A percentile compares a stretch with the other conserved stretches of the same genome.
These are phyloP conservation scores for Striga asiatica DNA, from an alignment of 257 asterid species.

Conservation along the genomic window DNA sequence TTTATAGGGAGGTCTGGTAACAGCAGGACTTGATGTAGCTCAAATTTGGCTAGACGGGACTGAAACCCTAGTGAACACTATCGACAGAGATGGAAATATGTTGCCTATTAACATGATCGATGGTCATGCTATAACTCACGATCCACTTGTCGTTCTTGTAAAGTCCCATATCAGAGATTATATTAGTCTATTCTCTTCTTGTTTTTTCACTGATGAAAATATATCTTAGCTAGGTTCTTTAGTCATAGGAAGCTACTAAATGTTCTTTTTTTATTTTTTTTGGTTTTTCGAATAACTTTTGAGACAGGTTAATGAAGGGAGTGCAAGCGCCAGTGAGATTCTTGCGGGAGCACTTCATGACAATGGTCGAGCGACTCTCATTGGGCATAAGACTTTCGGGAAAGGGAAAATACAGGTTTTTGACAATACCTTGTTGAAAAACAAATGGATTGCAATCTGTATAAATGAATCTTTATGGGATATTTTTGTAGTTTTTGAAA, in stretches of 20 bases:
- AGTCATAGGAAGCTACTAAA: not conserved
- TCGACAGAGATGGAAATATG: constrained; percentile 73
- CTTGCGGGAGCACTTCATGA: constrained; percentile 94
- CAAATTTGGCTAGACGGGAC: constrained; percentile 90
- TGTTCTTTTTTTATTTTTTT: not conserved
- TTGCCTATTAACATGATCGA: constrained; percentile 61
- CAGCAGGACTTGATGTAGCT: constrained; percentile 93
- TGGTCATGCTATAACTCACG: constrained; percentile 77
- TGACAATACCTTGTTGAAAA: not conserved
- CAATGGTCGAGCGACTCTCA: constrained; percentile 81
- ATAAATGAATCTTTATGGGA: too few relatives aligned
- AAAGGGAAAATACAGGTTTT: constrained; percentile 95
- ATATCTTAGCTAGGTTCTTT: too few relatives aligned
- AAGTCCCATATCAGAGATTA: constrained; percentile 18
- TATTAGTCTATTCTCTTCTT: too few relatives aligned
- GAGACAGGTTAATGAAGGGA: constrained; percentile 78
- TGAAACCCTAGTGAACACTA: constrained; percentile 81
- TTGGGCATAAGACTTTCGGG: constrained; percentile 81
- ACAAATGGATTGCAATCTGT: too few relatives aligned
- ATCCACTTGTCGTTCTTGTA: constrained; percentile 88
- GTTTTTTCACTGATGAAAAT: too few relatives aligned
- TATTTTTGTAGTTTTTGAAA: too few relatives aligned
- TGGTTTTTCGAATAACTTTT: too few relatives aligned
- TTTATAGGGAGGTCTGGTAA: constrained; percentile 82
- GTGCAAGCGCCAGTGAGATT: constrained; percentile 98